phyloP scores from a whole-genome alignment of 495 filamentous ascomycete genomes.

The Cetradonia linearis region DNA sequence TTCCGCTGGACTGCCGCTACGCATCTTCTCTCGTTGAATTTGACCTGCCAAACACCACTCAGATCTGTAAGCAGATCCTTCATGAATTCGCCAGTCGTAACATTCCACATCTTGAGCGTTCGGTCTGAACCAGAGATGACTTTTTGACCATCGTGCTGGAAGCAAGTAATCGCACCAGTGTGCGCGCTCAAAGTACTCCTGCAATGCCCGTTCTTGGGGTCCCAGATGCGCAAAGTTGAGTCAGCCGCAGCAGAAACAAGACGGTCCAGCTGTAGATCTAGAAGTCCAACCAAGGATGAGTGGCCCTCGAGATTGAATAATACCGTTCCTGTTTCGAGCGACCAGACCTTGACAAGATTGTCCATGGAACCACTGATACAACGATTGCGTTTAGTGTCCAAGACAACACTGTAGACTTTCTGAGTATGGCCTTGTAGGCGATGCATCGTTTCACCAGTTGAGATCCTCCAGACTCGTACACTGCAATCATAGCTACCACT shows the following conservation, averaged over 20 bases:
- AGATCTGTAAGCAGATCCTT: slow-evolving; percentile 93
- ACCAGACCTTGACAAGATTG: slow-evolving; percentile 96
- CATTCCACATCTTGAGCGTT: slow-evolving; percentile 98
- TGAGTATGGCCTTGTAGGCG: slow-evolving; percentile 79
- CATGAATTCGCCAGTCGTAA: slow-evolving; percentile 81
- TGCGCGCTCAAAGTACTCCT: slow-evolving; percentile 83
- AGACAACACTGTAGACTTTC: slow-evolving; percentile 96
- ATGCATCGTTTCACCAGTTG: slow-evolving; percentile 81
- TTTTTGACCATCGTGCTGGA: slow-evolving; percentile 95
- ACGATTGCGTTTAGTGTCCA: slow-evolving; percentile 82
- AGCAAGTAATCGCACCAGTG: slow-evolving; percentile 96
- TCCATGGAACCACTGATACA: slow-evolving; percentile 99
- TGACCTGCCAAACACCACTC: slow-evolving; percentile 95
- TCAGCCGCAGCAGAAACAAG: slow-evolving; percentile 94
- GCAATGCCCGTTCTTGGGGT: slow-evolving; percentile 86
- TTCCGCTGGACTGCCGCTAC: slow-evolving; percentile 95
- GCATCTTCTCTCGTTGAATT: slow-evolving; percentile 90
- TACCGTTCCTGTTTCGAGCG: slow-evolving; percentile 74
- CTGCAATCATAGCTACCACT: slow-evolving; percentile 96
- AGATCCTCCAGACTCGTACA: slow-evolving; percentile 95
- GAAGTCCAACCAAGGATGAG: slow-evolving; percentile 81
- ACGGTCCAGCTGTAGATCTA: slow-evolving; percentile 76
- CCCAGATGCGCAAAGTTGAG: slow-evolving; percentile 93
- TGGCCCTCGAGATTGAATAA: slow-evolving; percentile 91
- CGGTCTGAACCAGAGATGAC: slow-evolving; percentile 94